These are phyloP conservation scores for Metschnikowia amazonensis DNA, from an alignment of 805 yeast genomes.

Conservation along the genomic window DNA sequence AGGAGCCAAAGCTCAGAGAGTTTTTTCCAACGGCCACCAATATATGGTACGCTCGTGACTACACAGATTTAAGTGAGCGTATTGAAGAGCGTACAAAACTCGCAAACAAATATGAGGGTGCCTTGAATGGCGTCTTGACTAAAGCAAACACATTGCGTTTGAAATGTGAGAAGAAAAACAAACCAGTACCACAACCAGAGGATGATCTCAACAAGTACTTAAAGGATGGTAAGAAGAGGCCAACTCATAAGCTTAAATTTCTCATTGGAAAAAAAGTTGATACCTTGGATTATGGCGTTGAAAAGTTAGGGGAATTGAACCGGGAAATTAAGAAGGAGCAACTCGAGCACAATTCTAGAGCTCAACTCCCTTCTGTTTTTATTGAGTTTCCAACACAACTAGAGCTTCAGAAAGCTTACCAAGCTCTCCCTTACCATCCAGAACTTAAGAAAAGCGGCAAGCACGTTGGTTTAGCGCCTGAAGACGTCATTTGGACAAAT, in stretches of 20 bases:
- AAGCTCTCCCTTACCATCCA: slow-evolving; percentile 61
- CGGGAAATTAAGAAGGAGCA: slow-evolving; percentile 60
- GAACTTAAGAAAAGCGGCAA: slow-evolving; percentile 46
- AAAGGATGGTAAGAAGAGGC: slow-evolving; percentile 66
- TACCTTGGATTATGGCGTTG: slow-evolving; percentile 70
- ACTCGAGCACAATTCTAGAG: slow-evolving; percentile 45
- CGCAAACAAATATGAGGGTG: slow-evolving; percentile 57
- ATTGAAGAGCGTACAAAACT: slow-evolving; percentile 63
- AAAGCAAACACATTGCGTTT: slow-evolving; percentile 56
- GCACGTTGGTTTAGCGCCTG: slow-evolving; percentile 67
- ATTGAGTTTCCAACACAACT: slow-evolving; percentile 78
- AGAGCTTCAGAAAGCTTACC: slow-evolving; percentile 86
- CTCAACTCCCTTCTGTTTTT: slow-evolving; percentile 66
- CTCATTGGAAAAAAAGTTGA: slow-evolving; percentile 80
- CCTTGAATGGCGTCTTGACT: slow-evolving; percentile 55
- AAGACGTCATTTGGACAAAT: slow-evolving; percentile 82
- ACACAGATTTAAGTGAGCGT: slow-evolving; percentile 50
- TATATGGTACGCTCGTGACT: slow-evolving; percentile 63
- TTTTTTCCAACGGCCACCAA: slow-evolving; percentile 61
- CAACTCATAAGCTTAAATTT: slow-evolving; percentile 71
- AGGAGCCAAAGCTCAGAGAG: slow-evolving; percentile 49
- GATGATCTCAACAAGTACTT: slow-evolving; percentile 61
- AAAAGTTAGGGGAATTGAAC: slow-evolving; percentile 66
- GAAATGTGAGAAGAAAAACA: slow-evolving; percentile 56
- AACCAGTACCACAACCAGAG: slow-evolving; percentile 52